Base-by-base conservation (phyloP, 1,284 basidiomycete species). In the Chalciporus piperatoides region DNA sequence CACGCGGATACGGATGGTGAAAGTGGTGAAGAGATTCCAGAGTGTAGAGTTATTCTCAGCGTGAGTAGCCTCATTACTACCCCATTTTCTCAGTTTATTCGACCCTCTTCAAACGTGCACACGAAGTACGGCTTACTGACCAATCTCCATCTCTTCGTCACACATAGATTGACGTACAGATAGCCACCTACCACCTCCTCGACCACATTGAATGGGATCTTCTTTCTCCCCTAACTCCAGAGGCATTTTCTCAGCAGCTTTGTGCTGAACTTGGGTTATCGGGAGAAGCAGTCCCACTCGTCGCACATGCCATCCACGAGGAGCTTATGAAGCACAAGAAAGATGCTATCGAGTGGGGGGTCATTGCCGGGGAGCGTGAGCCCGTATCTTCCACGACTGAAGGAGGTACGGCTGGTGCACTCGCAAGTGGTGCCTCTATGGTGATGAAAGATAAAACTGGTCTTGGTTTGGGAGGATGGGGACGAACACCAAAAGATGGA, bases 151-250 rank as follows among this genome's bases (percentile, higher is more conserved):
- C 46, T 46, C 45, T 53, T 37, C 38, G 44, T 52, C 15, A 35
- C 39, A 35, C 39, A 33, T 69, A 97, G 92, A 92, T 99, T 67
- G 95, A 99, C 70, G 92, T 99, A n/a, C 96, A 98, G 69, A 90
- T 99, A 64, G 88, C 87, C 41, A 90, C 87, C 15, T 79, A 93
- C 66, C 91, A 96, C 67, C 78, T 99, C 1, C 78, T 89, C 50
- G 96, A 99, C 71, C 90, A 95, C 57, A 91, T 99, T 60, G 97
- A 99, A 71, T 99, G 97, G 97, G 96, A 99, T 69, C 79, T 99
- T 6, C 82, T 92, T 27, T 97, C 95, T 0, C 80, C 88, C 0
- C 80, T 98, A 14, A 95, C 94, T 0, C 96, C 96, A 0, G 88
- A 96, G 63, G 76, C 75, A 1, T 99, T 98, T 62, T 84, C 96